phyloP scores from a whole-genome alignment of 495 filamentous ascomycete genomes.

The Pyronema omphalodes region DNA sequence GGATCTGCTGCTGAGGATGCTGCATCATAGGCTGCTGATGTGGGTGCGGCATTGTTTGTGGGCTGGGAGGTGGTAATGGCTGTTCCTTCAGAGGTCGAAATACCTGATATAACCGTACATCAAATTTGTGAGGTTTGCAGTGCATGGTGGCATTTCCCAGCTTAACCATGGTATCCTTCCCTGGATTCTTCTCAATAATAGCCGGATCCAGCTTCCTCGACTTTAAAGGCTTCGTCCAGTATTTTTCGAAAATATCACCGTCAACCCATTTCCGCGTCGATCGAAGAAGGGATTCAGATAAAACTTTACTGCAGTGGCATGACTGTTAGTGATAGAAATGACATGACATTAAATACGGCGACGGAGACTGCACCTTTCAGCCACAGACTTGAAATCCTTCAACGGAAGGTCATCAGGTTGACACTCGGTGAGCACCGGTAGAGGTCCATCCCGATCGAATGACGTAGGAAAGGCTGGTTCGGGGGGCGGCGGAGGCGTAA shows the following conservation, averaged over 20 bases:
- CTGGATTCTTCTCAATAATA: conserved; percentile 49
- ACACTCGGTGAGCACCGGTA: conserved; percentile 53
- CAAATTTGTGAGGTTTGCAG: conserved; percentile 80
- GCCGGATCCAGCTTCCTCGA: conserved; percentile 46
- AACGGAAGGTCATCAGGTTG: conserved; percentile 45
- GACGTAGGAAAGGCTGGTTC: conserved; percentile 15
- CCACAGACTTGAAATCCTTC: conserved; percentile 62
- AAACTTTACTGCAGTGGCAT: conserved; percentile 45
- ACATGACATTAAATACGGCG: not conserved
- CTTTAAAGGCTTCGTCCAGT: conserved; percentile 82
- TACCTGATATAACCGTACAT: conserved; percentile 67
- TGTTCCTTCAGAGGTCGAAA: conserved; percentile 68
- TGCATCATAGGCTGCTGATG: conserved; percentile 17
- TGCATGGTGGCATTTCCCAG: conserved; percentile 64
- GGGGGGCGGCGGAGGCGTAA: conserved; percentile 4
- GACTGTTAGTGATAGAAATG: conserved; percentile 2
- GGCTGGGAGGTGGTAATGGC: conserved; percentile 12
- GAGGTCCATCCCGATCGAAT: conserved; percentile 27
- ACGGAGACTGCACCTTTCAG: conserved; percentile 48
- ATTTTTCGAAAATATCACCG: conserved; percentile 66
- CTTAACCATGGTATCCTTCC: conserved; percentile 71
- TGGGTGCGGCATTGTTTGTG: conserved; percentile 14
- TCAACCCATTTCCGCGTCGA: conserved; percentile 86
- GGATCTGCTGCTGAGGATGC: not conserved
- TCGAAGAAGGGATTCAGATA: conserved; percentile 60